Evolutionary conservation across 768 basidiomycete genomes (phyloP).

Genomic region (Calocera viscosa): DNA sequence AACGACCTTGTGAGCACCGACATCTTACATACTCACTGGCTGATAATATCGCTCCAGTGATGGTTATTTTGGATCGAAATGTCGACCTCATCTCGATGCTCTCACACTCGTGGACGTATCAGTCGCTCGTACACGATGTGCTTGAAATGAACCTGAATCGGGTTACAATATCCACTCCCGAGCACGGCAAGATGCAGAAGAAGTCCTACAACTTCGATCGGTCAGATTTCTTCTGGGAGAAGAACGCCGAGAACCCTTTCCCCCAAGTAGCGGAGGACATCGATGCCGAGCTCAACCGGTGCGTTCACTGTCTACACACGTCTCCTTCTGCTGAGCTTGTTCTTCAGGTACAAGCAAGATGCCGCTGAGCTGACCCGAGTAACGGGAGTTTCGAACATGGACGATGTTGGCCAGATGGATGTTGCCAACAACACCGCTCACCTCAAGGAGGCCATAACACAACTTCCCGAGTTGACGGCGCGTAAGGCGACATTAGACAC

Average conservation of each 20-base stretch:
- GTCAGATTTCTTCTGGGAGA: constrained; percentile 98
- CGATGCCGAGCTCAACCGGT: constrained; percentile 77
- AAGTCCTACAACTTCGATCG: constrained; percentile 87
- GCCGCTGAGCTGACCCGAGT: constrained; percentile 93
- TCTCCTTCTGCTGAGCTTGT: not conserved
- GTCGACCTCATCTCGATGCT: constrained; percentile 87
- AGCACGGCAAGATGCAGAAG: constrained; percentile 45
- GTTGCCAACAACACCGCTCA: constrained; percentile 86
- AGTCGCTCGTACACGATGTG: constrained; percentile 94
- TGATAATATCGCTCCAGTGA: constrained; percentile 48
- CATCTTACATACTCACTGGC: not conserved
- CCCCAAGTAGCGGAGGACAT: constrained; percentile 98
- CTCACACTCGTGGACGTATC: constrained; percentile 98
- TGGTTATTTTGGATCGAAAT: constrained; percentile 89
- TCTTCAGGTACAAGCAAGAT: constrained; percentile 57
- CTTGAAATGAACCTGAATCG: constrained; percentile 94
- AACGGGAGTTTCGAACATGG: constrained; percentile 91
- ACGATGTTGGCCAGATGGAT: constrained; percentile 92
- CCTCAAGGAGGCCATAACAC: constrained; percentile 92
- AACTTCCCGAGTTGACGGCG: constrained; percentile 89
- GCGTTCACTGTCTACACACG: constrained; percentile 21
- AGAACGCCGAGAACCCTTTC: constrained; percentile 91
- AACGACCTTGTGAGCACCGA: constrained; percentile 60
- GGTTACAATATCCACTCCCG: constrained; percentile 59
- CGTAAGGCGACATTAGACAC: constrained; percentile 93